Evolutionary conservation across 345 rosid genomes (phyloP).

Genomic region (Eucalyptus globulus): DNA sequence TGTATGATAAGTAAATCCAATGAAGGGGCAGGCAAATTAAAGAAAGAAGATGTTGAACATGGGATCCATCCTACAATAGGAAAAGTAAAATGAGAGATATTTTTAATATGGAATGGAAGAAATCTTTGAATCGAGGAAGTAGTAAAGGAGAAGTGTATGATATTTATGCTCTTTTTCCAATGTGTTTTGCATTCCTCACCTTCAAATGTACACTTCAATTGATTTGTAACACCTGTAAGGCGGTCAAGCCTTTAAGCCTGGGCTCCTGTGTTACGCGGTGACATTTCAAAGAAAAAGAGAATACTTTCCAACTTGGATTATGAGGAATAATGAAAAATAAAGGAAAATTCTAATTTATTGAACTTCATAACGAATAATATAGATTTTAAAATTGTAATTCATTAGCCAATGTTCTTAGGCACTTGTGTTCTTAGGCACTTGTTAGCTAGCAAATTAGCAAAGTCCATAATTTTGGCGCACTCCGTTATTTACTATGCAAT

Average conservation of each 20-base stretch:
- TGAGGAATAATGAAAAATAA: too few species aligned
- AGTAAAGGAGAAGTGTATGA: background rate
- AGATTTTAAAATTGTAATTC: background rate
- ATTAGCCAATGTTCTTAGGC: background rate
- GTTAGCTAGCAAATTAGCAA: background rate
- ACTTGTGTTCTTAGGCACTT: background rate
- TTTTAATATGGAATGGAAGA: background rate
- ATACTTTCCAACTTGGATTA: background rate
- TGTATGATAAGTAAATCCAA: background rate
- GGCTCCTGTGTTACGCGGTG: background rate
- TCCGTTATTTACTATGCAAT: background rate
- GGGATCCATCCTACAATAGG: background rate
- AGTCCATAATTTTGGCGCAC: background rate
- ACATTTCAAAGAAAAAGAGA: too few species aligned
- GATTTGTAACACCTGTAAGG: too few species aligned
- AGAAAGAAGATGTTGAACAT: background rate
- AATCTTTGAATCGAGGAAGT: background rate
- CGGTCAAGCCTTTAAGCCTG: too few species aligned
- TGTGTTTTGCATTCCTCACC: background rate
- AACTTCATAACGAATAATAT: too few species aligned
- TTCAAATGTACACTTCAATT: too few species aligned
- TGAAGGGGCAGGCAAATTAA: background rate
- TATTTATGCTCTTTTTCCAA: background rate
- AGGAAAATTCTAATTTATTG: background rate
- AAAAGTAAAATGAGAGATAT: background rate